These are phyloP conservation scores for Ganoderma lingzhi DNA, from an alignment of 1,284 basidiomycete genomes.

Conservation along the genomic window DNA sequence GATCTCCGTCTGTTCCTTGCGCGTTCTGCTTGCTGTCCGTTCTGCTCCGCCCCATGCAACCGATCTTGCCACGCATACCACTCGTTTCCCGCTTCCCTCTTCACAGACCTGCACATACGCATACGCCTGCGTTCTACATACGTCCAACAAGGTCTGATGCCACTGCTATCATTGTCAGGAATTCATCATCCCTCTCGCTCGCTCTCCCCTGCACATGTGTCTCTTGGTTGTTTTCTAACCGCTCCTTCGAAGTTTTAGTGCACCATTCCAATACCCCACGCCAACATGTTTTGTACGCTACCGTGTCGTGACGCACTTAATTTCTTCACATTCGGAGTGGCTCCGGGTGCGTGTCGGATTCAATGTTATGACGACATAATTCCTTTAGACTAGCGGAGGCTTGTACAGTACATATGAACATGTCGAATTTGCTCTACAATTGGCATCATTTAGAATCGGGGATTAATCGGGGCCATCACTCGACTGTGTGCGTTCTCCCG, in stretches of 20 bases:
- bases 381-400: not conserved
- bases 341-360: not conserved
- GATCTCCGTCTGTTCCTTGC: not conserved
- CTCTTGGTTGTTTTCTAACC: not conserved
- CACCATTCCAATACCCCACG: not conserved
- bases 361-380: not conserved
- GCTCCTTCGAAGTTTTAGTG: not conserved
- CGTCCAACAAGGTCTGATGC: not conserved
- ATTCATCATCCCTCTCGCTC: not conserved
- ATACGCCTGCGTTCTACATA: not conserved
- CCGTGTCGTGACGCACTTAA: not conserved
- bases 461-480: not conserved
- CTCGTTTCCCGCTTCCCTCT: no score
- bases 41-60: not conserved
- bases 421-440: not conserved
- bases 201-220: not conserved
- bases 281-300: not conserved
- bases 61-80: not conserved
- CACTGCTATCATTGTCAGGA: not conserved
- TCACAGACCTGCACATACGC: not conserved
- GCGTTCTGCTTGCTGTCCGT: not conserved
- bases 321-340: not conserved
- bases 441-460: not conserved
- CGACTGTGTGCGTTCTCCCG: not conserved
- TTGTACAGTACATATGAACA: not conserved